phyloP scores from a whole-genome alignment of 169 alveolate species.

The Amoebophrya sp. region DNA sequence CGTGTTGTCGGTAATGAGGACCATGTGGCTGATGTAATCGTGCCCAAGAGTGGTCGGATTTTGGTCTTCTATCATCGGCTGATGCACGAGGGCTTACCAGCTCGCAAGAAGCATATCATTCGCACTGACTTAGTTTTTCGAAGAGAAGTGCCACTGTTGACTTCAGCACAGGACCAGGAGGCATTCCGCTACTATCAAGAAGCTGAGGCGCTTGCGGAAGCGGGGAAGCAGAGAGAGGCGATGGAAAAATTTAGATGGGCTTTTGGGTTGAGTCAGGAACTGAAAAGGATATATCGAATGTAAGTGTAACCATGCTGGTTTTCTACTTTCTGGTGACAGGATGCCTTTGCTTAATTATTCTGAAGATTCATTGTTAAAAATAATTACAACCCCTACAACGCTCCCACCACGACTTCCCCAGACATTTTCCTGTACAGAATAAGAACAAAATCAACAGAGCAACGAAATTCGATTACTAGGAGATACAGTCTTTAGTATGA shows the following conservation, averaged over 20 bases:
- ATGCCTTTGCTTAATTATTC: too few species aligned
- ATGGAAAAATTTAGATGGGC: background rate
- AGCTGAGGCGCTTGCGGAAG: slow-evolving; percentile 15
- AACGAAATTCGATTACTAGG: too few species aligned
- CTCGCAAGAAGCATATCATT: slow-evolving; percentile 40
- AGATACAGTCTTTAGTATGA: too few species aligned
- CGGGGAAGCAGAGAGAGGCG: slow-evolving; percentile 14
- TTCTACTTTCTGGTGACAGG: too few species aligned
- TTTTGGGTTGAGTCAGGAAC: slow-evolving; percentile 1
- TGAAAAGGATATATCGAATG: background rate
- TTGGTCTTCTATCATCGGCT: slow-evolving; percentile 11
- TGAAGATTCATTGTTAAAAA: too few species aligned
- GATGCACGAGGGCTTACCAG: slow-evolving; percentile 18
- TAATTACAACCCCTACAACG: too few species aligned
- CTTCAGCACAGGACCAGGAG: background rate
- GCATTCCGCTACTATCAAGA: background rate
- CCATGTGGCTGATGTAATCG: background rate
- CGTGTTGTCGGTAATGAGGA: background rate
- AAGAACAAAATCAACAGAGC: too few species aligned
- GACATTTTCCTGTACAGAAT: too few species aligned
- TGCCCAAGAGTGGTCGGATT: background rate
- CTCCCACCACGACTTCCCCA: too few species aligned
- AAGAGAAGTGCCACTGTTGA: background rate
- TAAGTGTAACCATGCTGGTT: too few species aligned
- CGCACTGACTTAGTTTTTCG: slow-evolving; percentile 47